Conservation (phyloP, 2,329 filamentous ascomycete species). For the Neonectria faginata region DNA sequence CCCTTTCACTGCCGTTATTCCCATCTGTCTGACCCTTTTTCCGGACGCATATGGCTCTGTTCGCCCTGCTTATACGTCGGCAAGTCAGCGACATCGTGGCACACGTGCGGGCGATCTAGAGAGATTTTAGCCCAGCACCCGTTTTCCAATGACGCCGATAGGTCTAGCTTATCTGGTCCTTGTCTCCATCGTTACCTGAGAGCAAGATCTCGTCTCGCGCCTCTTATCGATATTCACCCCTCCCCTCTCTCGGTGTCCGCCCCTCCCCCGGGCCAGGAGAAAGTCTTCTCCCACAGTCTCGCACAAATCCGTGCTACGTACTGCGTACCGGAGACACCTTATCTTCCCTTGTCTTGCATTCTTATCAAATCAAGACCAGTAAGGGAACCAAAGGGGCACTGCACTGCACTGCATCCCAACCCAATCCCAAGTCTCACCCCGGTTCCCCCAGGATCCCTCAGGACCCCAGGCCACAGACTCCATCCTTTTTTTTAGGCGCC, state of each 20-base stretch:
- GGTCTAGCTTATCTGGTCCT: conserved; percentile 68
- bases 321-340: background rate
- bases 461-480: conserved; percentile 20
- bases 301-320: background rate
- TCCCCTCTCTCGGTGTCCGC: conserved; percentile 19
- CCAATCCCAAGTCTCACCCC: conserved; percentile 37
- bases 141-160: conserved; percentile 66
- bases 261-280: conserved; percentile 20
- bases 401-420: conserved; percentile 31
- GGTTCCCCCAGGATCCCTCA: conserved; percentile 38
- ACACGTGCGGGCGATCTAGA: conserved; percentile 32
- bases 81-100: conserved; percentile 32
- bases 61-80: conserved; percentile 26
- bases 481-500: conserved; percentile 16
- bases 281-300: background rate
- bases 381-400: conserved; percentile 24
- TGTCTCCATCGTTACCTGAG: conserved; percentile 64
- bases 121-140: conserved; percentile 28
- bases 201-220: conserved; percentile 26
- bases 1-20: conserved; percentile 18
- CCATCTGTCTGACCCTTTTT: conserved; percentile 16
- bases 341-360: background rate
- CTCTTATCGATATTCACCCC: conserved; percentile 23
- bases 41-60: background rate
- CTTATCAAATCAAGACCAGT: conserved; percentile 22